A percentile compares a stretch with the other conserved stretches of the same genome.
Conservation (phyloP, 768 basidiomycete genomes). For the Kwoniella newhampshirensis region DNA sequence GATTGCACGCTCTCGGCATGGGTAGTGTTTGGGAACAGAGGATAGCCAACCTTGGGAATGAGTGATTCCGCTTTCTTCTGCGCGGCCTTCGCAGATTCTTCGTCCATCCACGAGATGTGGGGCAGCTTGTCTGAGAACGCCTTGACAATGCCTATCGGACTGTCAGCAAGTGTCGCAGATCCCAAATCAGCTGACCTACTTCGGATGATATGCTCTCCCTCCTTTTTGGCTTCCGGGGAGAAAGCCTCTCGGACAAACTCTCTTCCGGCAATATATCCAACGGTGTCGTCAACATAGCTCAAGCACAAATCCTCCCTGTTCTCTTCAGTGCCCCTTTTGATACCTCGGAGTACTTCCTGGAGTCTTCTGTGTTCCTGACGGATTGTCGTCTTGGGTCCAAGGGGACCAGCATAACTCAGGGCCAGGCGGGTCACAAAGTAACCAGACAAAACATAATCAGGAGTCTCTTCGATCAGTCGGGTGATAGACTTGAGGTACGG, state of each 20-base stretch:
- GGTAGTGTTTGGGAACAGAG: conserved; percentile 76
- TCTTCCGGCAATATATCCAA: conserved; percentile 87
- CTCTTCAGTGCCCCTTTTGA: conserved; percentile 80
- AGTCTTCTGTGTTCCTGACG: conserved; percentile 74
- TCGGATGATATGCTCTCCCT: conserved; percentile 78
- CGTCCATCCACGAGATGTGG: conserved; percentile 87
- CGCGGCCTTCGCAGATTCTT: conserved; percentile 73
- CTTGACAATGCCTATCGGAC: conserved; percentile 62
- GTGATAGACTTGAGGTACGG: conserved; percentile 69
- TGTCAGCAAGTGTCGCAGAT: conserved; percentile 1
- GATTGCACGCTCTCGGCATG: conserved; percentile 66
- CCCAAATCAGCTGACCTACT: conserved; percentile 55
- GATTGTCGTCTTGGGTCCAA: conserved; percentile 73
- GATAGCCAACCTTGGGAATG: conserved; percentile 90
- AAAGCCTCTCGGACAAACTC: conserved; percentile 65
- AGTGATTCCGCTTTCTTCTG: conserved; percentile 82
- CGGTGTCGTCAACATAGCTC: conserved; percentile 64
- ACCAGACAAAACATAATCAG: conserved; percentile 72
- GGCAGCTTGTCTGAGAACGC: conserved; percentile 77
- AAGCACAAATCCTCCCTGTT: conserved; percentile 85
- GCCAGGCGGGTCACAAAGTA: conserved; percentile 82
- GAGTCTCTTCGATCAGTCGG: conserved; percentile 66
- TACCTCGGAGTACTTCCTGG: conserved; percentile 71
- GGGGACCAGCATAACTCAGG: conserved; percentile 61
- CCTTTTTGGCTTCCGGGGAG: conserved; percentile 68